Base-by-base conservation (phyloP, 2,329 filamentous ascomycete genomes). In the Paramyrothecium roridum region DNA sequence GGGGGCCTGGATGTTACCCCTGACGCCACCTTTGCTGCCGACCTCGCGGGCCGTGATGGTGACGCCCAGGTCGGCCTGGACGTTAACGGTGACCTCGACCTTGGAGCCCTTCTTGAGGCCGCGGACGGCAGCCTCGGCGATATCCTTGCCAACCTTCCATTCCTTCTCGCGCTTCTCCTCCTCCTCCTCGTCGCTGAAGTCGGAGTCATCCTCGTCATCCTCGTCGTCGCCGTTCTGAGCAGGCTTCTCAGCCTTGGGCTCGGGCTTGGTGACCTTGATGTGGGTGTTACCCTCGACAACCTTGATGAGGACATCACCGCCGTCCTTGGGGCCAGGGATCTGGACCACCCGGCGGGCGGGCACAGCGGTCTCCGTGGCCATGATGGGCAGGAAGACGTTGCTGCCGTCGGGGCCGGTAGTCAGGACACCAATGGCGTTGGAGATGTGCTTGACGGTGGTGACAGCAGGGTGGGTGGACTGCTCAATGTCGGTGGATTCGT, bases 381-480 rank as follows among this genome's bases (percentile, higher is more conserved):
- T 83, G 65, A 99, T 83, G 56, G 91, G 87, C 50, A 86, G 85
- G 78, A 98, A 97, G 57, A 85, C 77, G 61, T 90, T 86, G 56
- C 84, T 80, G 50, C 81, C 80, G 50, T 86, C 79, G 45, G 73
- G 68, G 63, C 74, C 80, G 56, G 84, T 76, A 63, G 87, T 84
- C 60, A 96, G 82, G 53, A 98, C 89, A 71, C 95, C 95, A 60
- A 99, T 90, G 59, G 93, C 90, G 70, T 93, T 89, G 65, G 85
- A 81, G 60, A 96, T 87, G 78, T 99, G 95, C 65, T 92, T 91
- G 52, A 96, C 92, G 17, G 93, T 93, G 34, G 93, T 97, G 61
- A 99, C 92, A 70, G 92, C 91, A 52, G 95, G 88, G 80, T 99
- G 93, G 50, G 92, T 96, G 59, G 91, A 96, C 81, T 97, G 93